Percentiles rank a stretch among this genome's conserved stretches.
These are phyloP conservation scores for Sarocladiaceae sp. DNA, from an alignment of 2,329 filamentous ascomycete species.

Conservation along the genomic window DNA sequence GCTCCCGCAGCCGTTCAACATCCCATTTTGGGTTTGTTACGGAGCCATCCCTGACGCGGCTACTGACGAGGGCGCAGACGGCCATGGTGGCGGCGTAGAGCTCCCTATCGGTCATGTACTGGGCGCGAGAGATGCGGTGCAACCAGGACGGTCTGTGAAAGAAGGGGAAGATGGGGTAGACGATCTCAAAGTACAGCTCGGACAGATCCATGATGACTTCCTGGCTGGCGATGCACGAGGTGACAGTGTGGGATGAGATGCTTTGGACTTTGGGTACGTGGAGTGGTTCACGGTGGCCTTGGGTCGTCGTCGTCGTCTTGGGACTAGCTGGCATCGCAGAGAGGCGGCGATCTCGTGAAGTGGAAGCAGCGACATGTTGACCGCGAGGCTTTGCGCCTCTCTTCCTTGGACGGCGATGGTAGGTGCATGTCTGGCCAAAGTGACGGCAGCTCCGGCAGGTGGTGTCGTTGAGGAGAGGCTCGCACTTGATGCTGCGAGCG, in stretches of 20 bases:
- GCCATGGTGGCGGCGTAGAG: slow-evolving; percentile 46
- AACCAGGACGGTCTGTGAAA: slow-evolving; percentile 41
- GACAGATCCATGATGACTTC: slow-evolving; percentile 32
- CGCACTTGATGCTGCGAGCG: slow-evolving; percentile 14
- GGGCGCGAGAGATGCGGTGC: slow-evolving; percentile 29
- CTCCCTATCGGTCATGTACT: slow-evolving; percentile 35
- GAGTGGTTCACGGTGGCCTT: neutral
- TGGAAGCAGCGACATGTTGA: neutral
- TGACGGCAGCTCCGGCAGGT: slow-evolving; percentile 42
- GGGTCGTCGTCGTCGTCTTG: too few species aligned
- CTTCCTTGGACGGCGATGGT: slow-evolving; percentile 32
- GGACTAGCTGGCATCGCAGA: neutral
- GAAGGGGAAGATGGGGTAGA: slow-evolving; percentile 48
- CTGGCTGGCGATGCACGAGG: slow-evolving; percentile 11
- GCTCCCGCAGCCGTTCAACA: slow-evolving; percentile 33
- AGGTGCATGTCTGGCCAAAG: slow-evolving; percentile 40
- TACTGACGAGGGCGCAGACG: slow-evolving; percentile 41
- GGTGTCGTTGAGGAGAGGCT: slow-evolving; percentile 26
- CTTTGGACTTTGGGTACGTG: neutral
- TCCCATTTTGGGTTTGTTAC: slow-evolving; percentile 29
- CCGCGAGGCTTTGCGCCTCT: slow-evolving; percentile 15
- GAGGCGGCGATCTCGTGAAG: neutral
- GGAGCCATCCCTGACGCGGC: slow-evolving; percentile 43
- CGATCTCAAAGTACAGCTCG: slow-evolving; percentile 44
- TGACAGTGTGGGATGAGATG: neutral